Evolutionary conservation across 2,329 filamentous ascomycete species (phyloP).

Genomic region (Ophiosphaerella korrae): DNA sequence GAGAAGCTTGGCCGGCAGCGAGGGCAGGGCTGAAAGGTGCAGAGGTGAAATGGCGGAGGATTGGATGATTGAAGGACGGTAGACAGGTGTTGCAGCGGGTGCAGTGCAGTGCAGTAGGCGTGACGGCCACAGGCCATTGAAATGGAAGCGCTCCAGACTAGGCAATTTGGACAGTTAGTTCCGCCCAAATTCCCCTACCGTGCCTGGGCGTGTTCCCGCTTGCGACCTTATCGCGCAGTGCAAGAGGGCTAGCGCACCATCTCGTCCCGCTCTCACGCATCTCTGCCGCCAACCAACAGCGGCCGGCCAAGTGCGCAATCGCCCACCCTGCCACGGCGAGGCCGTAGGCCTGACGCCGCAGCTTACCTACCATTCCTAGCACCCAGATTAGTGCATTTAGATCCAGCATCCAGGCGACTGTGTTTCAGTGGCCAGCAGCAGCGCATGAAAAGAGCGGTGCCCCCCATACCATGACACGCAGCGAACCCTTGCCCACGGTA

Average conservation of each 20-base stretch:
- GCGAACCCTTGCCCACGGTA: background rate
- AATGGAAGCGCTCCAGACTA: conserved; percentile 6
- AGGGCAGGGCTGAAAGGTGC: conserved; percentile 8
- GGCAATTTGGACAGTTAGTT: conserved; percentile 8
- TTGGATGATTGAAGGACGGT: conserved; percentile 7
- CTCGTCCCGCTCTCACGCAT: background rate
- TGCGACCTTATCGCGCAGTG: conserved; percentile 26
- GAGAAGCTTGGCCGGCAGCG: conserved; percentile 23
- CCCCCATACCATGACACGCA: too few species aligned
- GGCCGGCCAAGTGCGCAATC: background rate
- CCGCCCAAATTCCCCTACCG: conserved; percentile 20
- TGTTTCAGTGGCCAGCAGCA: background rate
- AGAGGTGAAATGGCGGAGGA: conserved; percentile 6
- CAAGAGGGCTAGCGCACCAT: conserved; percentile 21
- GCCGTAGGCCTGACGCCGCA: background rate
- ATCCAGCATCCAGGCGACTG: too few species aligned
- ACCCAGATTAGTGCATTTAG: too few species aligned
- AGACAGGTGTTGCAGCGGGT: conserved; percentile 11
- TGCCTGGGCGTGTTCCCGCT: conserved; percentile 23
- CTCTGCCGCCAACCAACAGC: background rate
- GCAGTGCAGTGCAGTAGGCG: background rate
- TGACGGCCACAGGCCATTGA: conserved; percentile 12
- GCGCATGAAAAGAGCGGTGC: background rate
- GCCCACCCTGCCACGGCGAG: conserved; percentile 8
- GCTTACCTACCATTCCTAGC: too few species aligned